Percentiles rank a stretch among this genome's conserved stretches.
These are phyloP conservation scores for Euphorbia schlechtendalii DNA, from an alignment of 441 rosid species.

Conservation along the genomic window DNA sequence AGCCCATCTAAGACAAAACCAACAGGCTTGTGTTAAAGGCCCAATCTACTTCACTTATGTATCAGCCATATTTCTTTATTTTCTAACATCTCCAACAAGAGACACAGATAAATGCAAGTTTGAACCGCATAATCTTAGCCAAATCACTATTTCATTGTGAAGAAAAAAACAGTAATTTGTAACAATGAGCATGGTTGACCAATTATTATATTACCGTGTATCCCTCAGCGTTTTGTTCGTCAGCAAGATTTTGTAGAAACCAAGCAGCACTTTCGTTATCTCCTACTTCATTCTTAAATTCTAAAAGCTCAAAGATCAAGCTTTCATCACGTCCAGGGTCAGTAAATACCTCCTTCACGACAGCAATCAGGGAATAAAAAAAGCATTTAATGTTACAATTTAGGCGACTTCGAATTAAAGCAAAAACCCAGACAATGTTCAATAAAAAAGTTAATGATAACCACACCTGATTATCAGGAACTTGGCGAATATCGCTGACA, in stretches of 20 bases:
- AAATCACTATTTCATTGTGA: neutral
- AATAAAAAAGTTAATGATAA: neutral
- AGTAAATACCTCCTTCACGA: slow-evolving; percentile 60
- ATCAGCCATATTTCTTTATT: no score
- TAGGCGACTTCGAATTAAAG: neutral
- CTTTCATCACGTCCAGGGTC: slow-evolving; percentile 84
- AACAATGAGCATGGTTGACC: neutral
- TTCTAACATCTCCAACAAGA: no score
- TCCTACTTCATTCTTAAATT: slow-evolving; percentile 55
- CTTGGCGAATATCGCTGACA: slow-evolving; percentile 63
- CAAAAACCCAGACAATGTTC: neutral
- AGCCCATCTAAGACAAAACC: no score
- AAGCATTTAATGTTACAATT: neutral
- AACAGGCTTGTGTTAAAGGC: no score
- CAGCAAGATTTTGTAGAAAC: slow-evolving; percentile 80
- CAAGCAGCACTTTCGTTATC: slow-evolving; percentile 66
- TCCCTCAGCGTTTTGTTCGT: slow-evolving; percentile 66
- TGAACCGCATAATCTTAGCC: neutral
- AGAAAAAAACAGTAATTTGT: neutral
- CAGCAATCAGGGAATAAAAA: neutral
- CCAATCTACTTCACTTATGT: no score
- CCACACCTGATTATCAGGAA: slow-evolving; percentile 72
- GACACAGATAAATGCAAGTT: no score
- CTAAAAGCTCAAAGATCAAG: slow-evolving; percentile 73
- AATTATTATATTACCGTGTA: slow-evolving; percentile 33